Evolutionary conservation across 441 rosid species (phyloP).

Genomic region (Flueggea neowawraea): DNA sequence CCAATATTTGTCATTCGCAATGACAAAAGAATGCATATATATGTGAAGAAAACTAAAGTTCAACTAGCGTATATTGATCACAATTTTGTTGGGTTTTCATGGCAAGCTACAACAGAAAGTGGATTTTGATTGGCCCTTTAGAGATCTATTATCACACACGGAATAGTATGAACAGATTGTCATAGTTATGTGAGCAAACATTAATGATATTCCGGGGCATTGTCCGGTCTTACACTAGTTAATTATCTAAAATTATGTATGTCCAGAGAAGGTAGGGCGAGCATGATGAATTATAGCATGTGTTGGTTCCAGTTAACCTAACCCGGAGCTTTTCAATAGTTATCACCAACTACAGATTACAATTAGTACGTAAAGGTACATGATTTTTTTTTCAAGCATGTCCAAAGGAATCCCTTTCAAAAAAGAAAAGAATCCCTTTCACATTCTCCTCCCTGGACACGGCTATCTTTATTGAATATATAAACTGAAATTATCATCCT

Average conservation of each 20-base stretch:
- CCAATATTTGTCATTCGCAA: no score
- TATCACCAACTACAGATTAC: constrained; percentile 4
- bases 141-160: not conserved
- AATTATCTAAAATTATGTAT: not conserved
- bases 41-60: no score
- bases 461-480: no score
- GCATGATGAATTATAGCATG: no score
- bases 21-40: not conserved
- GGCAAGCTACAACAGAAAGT: not conserved
- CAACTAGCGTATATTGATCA: no score
- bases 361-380: constrained; percentile 8
- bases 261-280: no score
- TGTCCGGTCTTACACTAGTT: no score
- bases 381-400: constrained; percentile 6
- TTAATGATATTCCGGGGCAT: no score
- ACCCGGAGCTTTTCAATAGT: constrained; percentile 6
- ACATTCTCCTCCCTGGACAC: no score
- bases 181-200: constrained; percentile 1
- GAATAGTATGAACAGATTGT: not conserved
- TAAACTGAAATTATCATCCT: no score
- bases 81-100: not conserved
- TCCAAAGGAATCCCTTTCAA: no score
- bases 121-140: not conserved
- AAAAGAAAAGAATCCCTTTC: no score
- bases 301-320: constrained; percentile 7